Percentiles rank a stretch among this genome's conserved stretches.
Evolutionary conservation across 2,329 filamentous ascomycete species (phyloP).

Genomic region (Ceratocystis huliohia): DNA sequence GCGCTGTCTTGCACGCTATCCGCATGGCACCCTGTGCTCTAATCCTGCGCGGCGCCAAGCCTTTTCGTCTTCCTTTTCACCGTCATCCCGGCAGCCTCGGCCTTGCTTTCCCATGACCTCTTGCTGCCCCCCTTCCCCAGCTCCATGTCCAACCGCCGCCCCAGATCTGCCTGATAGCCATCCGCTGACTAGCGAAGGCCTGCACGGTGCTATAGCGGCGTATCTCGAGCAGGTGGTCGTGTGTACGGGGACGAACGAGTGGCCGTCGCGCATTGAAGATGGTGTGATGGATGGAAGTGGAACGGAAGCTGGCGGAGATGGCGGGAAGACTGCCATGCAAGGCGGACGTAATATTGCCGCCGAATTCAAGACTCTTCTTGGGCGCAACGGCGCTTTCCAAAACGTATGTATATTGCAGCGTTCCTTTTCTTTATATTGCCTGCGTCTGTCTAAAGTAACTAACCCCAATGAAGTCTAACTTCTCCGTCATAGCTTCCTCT

Average conservation of each 20-base stretch:
- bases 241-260: slow-evolving; percentile 68
- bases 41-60: not conserved
- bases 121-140: slow-evolving; percentile 3
- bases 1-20: no score
- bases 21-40: no score
- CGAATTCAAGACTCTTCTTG: slow-evolving; percentile 58
- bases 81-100: not conserved
- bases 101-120: slow-evolving; percentile 12
- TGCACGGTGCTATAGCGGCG: slow-evolving; percentile 49
- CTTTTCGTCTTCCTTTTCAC: not conserved
- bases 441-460: not conserved
- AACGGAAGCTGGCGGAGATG: not conserved
- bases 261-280: slow-evolving; percentile 74
- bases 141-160: slow-evolving; percentile 47
- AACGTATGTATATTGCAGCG: slow-evolving; percentile 40
- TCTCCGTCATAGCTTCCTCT: slow-evolving; percentile 65
- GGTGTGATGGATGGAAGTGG: not conserved
- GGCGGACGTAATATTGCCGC: slow-evolving; percentile 44
- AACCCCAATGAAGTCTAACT: slow-evolving; percentile 58
- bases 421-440: not conserved
- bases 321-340: not conserved
- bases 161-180: slow-evolving; percentile 53
- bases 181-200: slow-evolving; percentile 48
- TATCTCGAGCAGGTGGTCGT: slow-evolving; percentile 77
- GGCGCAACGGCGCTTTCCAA: slow-evolving; percentile 50